Evolutionary conservation across 2,329 filamentous ascomycete species (phyloP), one percentile per base, ranked within the genome.

Genomic region (Phialophora verrucosa): DNA sequence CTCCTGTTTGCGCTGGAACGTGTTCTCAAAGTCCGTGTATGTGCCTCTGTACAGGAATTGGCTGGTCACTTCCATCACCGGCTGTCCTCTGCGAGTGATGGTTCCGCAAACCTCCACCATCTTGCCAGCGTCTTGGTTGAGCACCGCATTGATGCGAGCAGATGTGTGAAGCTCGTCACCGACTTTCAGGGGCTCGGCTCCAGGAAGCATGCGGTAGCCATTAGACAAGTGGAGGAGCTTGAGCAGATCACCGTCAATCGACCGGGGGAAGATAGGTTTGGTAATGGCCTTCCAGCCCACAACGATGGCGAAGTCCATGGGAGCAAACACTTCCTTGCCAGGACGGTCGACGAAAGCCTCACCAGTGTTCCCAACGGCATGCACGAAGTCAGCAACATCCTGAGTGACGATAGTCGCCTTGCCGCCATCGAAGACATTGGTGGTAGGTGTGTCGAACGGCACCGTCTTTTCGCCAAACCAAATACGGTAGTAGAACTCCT

Each of bases 101-200:
- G 95, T 99, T 69, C 95, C 95, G 75, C 93, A 97, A n/a, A 99
- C 94, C 80, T 99, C 96, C 20, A 99, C 96, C 93, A 99, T 97
- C 85, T 99, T 99, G 56, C 95, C 95, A 67, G 95, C 93, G 14
- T 97, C 93, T 79, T 99, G 93, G 82, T 98, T 99, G 83, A 99
- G 90, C 74, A 99, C 93, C 17, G 95, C 93, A 74, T 99, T 98
- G 82, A 99, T 91, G 78, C 96, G 93, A 51, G 95, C 95, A 63
- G 92, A 96, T 2, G 95, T 98, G 69, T 92, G 89, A 23, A 99
- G 87, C 69, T 93, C 88, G 77, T 99, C 95, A 32, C 93, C 95
- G 82, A 96, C 97, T 86, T 97, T 96, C 68, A 99, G 82, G 17
- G 95, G 94, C 77, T 97, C 89, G 1, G 94, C 95, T 63, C 96